phyloP scores from a whole-genome alignment of 2,329 filamentous ascomycete genomes.

The Epichloe elymi region DNA sequence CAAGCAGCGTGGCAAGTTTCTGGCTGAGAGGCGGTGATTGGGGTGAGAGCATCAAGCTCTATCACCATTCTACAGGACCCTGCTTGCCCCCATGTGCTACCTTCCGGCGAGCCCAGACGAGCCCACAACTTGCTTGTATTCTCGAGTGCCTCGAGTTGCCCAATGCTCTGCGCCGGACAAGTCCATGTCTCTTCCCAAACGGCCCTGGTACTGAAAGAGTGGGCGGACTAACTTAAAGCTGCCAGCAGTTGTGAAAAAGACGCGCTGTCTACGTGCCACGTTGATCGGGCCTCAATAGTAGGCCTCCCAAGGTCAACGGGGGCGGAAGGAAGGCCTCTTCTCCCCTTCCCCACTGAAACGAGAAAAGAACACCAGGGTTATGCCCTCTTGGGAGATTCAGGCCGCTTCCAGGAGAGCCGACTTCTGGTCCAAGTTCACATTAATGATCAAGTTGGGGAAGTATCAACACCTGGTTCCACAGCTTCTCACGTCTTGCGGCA shows the following conservation, averaged over 20 bases:
- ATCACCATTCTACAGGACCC: neutral
- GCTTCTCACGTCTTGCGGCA: neutral
- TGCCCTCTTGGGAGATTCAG: neutral
- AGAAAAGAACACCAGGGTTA: neutral
- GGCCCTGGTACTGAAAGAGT: slow-evolving; percentile 1
- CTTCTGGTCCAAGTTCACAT: neutral
- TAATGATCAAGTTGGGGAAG: neutral
- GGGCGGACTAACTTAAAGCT: neutral
- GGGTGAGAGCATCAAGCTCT: neutral
- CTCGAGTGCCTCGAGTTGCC: neutral
- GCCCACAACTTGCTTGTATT: neutral
- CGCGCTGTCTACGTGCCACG: slow-evolving; percentile 20
- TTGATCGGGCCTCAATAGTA: slow-evolving; percentile 14
- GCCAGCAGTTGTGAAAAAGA: slow-evolving; percentile 1
- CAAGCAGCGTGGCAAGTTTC: slow-evolving; percentile 13
- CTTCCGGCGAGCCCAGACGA: slow-evolving; percentile 10
- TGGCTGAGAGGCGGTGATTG: slow-evolving; percentile 11
- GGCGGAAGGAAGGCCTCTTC: neutral
- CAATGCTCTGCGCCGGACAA: neutral
- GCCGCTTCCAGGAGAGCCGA: neutral
- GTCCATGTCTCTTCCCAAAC: neutral
- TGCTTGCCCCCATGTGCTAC: slow-evolving; percentile 11
- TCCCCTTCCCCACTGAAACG: neutral
- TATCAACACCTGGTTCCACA: neutral
- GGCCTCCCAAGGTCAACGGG: neutral